A percentile compares a stretch with the other conserved stretches of the same genome.
Evolutionary conservation across 495 filamentous ascomycete genomes (phyloP).

Genomic region (Niebla homalea): DNA sequence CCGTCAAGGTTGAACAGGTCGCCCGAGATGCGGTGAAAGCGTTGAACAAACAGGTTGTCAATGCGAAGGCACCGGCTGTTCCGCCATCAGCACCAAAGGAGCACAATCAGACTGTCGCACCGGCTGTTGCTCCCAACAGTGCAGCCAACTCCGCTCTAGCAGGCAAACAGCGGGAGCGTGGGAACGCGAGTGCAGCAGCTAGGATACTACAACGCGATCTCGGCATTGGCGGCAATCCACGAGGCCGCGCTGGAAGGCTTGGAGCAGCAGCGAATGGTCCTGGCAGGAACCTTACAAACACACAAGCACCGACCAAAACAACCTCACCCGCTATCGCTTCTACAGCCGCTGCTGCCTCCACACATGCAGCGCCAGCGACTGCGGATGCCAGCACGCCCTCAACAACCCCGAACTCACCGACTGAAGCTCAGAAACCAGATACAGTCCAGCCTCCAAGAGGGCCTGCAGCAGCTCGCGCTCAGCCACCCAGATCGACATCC

Average conservation of each 20-base stretch:
- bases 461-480: conserved; percentile 23
- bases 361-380: not conserved
- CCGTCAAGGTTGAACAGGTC: conserved; percentile 42
- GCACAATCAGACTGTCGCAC: conserved; percentile 19
- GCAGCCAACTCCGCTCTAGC: conserved; percentile 19
- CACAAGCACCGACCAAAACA: conserved; percentile 27
- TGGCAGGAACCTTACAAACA: conserved; percentile 34
- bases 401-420: conserved; percentile 9
- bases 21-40: conserved; percentile 67
- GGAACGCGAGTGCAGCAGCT: conserved; percentile 61
- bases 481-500: conserved; percentile 24
- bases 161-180: conserved; percentile 49
- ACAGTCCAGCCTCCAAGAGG: conserved; percentile 20
- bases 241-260: conserved; percentile 31
- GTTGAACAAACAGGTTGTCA: conserved; percentile 54
- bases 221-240: conserved; percentile 53
- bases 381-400: conserved; percentile 3
- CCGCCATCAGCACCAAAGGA: conserved; percentile 20
- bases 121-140: conserved; percentile 12
- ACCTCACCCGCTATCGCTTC: conserved; percentile 3
- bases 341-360: not conserved
- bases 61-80: conserved; percentile 19
- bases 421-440: not conserved
- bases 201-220: conserved; percentile 83
- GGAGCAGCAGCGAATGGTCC: conserved; percentile 22